A percentile compares a stretch with the other conserved stretches of the same genome.
Evolutionary conservation across 78 protist genomes (phyloP).

Genomic region (Cavenderia fasciculata): DNA sequence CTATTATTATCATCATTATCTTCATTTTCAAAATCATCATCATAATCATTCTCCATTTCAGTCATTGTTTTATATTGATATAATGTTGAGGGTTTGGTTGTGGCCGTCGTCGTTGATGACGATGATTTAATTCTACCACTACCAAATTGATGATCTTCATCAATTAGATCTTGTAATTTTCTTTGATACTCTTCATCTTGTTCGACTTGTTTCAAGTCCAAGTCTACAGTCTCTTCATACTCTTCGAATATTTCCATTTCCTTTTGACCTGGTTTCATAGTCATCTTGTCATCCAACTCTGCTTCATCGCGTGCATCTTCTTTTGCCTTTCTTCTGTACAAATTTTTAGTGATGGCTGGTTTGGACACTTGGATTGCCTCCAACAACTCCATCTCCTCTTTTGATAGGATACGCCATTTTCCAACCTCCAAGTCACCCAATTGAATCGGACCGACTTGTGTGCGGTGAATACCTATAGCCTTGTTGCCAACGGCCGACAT

Average conservation of each 20-base stretch:
- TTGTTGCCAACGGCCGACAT: conserved; percentile 53
- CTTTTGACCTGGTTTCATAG: neutral
- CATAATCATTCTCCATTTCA: no score
- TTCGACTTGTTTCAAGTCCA: neutral
- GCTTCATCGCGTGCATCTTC: conserved; percentile 7
- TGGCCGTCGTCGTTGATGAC: no score
- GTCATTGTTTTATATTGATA: no score
- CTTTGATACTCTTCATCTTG: neutral
- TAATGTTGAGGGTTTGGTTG: no score
- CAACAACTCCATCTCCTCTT: conserved; percentile 23
- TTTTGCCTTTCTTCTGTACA: neutral
- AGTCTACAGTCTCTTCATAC: neutral
- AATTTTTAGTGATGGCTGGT: neutral
- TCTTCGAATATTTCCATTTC: neutral
- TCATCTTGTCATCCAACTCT: neutral
- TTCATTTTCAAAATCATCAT: no score
- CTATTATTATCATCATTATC: no score
- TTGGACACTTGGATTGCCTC: neutral
- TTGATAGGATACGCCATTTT: conserved; percentile 39
- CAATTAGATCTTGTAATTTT: neutral
- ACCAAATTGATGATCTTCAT: conserved; percentile 8
- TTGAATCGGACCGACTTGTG: conserved; percentile 64
- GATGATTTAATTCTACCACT: no score
- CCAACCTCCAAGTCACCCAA: conserved; percentile 57
- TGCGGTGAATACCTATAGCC: conserved; percentile 72